Conservation (phyloP, 2,329 filamentous ascomycete genomes). For the Stagonosporopsis rhizophila region DNA sequence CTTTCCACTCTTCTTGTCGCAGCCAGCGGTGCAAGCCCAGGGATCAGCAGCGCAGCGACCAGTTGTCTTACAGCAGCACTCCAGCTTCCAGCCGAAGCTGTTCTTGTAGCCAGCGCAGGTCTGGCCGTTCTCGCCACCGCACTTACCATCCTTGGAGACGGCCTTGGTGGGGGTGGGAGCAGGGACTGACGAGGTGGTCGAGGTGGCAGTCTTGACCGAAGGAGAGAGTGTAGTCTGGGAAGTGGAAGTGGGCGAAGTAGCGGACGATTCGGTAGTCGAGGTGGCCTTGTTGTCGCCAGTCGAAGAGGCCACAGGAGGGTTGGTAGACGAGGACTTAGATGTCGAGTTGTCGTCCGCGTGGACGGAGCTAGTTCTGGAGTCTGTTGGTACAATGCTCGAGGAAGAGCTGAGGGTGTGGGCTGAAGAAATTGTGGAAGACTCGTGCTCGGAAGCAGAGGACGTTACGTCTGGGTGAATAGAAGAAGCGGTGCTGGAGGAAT, state of each 20-base stretch:
- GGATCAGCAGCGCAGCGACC: slow-evolving; percentile 33
- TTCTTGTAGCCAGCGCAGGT: slow-evolving; percentile 39
- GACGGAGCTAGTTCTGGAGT: slow-evolving; percentile 16
- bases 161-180: slow-evolving; percentile 24
- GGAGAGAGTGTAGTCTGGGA: slow-evolving; percentile 15
- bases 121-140: slow-evolving; percentile 32
- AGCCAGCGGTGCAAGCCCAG: slow-evolving; percentile 34
- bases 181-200: slow-evolving; percentile 20
- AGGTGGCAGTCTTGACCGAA: slow-evolving; percentile 13
- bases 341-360: slow-evolving; percentile 8
- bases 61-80: slow-evolving; percentile 35
- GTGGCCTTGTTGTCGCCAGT: not conserved
- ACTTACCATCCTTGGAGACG: slow-evolving; percentile 36
- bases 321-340: slow-evolving; percentile 1
- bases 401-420: slow-evolving; percentile 7
- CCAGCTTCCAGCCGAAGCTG: slow-evolving; percentile 23
- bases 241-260: slow-evolving; percentile 2
- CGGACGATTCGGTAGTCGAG: slow-evolving; percentile 4
- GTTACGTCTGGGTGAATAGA: slow-evolving; percentile 16
- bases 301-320: slow-evolving; percentile 4
- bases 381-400: slow-evolving; percentile 16
- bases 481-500: slow-evolving; percentile 11
- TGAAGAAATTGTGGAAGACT: slow-evolving; percentile 3
- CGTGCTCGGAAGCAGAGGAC: slow-evolving; percentile 17
- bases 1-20: slow-evolving; percentile 39